These are phyloP conservation scores for Helotiales sp. DNA, from an alignment of 2,329 filamentous ascomycete species.

Conservation along the genomic window DNA sequence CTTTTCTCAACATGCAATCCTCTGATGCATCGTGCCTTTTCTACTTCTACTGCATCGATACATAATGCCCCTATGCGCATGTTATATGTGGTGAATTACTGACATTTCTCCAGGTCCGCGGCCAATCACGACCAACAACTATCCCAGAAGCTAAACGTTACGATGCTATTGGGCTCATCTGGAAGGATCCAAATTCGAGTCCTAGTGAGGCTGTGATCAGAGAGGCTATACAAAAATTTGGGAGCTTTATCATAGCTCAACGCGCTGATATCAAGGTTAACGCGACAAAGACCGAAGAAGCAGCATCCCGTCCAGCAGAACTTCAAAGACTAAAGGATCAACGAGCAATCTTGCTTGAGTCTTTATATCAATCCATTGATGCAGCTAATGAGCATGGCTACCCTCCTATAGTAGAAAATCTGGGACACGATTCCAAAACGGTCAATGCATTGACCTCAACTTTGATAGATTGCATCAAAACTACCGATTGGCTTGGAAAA, in stretches of 20 bases:
- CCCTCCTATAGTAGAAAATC: slow-evolving; percentile 54
- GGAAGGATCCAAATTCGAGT: slow-evolving; percentile 38
- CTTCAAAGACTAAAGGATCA: slow-evolving; percentile 42
- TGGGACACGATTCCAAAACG: slow-evolving; percentile 58
- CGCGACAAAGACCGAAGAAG: slow-evolving; percentile 30
- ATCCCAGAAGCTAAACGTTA: slow-evolving; percentile 50
- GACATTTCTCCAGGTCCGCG: slow-evolving; percentile 29
- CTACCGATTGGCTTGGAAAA: slow-evolving; percentile 52
- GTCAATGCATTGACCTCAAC: slow-evolving; percentile 54
- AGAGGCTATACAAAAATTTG: slow-evolving; percentile 34
- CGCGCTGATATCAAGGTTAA: slow-evolving; percentile 33
- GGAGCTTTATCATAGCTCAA: slow-evolving; percentile 31
- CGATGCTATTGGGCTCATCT: slow-evolving; percentile 55
- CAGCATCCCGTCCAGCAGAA: slow-evolving; percentile 26
- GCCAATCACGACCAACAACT: slow-evolving; percentile 40
- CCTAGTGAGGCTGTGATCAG: slow-evolving; percentile 30
- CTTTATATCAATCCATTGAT: slow-evolving; percentile 52
- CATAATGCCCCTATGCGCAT: too few species aligned
- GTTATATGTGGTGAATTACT: background rate
- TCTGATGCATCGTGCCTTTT: background rate
- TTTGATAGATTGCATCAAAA: slow-evolving; percentile 54
- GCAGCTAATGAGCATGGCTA: slow-evolving; percentile 56
- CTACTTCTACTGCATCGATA: background rate
- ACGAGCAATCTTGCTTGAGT: slow-evolving; percentile 47
- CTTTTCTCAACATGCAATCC: background rate